Evolutionary conservation across 1,139 yeast genomes (phyloP), one percentile per base, ranked within the genome.

Genomic region (Blastobotrys niveus): DNA sequence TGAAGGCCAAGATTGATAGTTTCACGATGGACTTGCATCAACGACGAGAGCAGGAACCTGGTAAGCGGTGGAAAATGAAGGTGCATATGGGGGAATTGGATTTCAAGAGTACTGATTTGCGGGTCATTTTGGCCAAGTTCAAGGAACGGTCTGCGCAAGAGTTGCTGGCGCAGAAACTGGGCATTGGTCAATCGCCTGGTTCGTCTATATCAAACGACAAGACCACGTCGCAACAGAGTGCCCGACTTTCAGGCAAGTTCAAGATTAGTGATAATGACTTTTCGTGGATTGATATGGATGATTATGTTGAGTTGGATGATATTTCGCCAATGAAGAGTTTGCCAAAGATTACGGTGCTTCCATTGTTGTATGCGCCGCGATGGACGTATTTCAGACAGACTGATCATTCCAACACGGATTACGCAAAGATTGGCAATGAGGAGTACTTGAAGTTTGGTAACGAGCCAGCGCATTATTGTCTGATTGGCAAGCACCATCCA

Each of bases 21-120:
- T 86, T 89, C 56, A 64, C 74, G 2, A 70, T 91, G 66, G 97
- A 89, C 59, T 63, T 89, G 29, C 97, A 91, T 59, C 96, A 83
- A 57, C 71, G 95, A 39, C 82, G 85, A 53, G 91, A 86, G 58
- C 72, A 80, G 19, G 71, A 76, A 41, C 71, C 74, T 26, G 70
- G 80, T 42, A 74, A 79, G 44, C 73, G 80, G 24, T 75, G 80
- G 52, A 75, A 76, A 47, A 73, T 88, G 70, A 79, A 80, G 55
- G 77, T 89, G 74, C 77, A 81, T 52, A 72, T 77, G 47, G 96
- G 91, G 4, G 91, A 86, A 56, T 72, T 87, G 32, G 86, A 82
- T 54, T 75, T 84, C 47, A 72, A 74, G 29, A 74, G 73, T 24
- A 79, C 88, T 5, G 96, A 89, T 61, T 65, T 89, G 21, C 70